Evolutionary conservation across 2,329 filamentous ascomycete genomes (phyloP), one percentile per base, ranked within the genome.

Genomic region (Diaporthe sp.): DNA sequence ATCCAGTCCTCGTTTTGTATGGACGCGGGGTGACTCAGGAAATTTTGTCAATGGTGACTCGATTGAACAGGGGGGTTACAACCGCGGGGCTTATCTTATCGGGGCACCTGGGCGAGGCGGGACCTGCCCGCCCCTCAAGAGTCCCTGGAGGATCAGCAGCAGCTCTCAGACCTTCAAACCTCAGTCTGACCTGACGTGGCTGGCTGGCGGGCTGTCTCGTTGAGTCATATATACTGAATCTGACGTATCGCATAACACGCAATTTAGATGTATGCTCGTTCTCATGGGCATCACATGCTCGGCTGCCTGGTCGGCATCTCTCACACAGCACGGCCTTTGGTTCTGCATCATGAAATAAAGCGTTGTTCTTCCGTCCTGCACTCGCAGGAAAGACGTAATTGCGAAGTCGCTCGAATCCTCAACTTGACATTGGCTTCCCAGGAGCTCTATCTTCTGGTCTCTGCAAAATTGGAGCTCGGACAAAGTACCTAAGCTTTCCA

Each of bases 21-120:
- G 19, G 13, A 55, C 70, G 70, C 70, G 70, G 70, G 70, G 70
- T 71, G 70, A 71, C 70, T 71, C 70, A 63, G 70, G 22, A 71
- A 71, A 63, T 71, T 71, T 68, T 68, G 63, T 53, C 44, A 32
- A 27, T 71, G 51, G 58, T 58, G 70, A 71, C 70, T 71, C 70
- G 25, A 61, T 63, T 39, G 44, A 63, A n/a, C 56, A 51, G 35
- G 55, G 55, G 70, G 32, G 5, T 27, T 17, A 15, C 47, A 37
- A 63, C 70, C 70, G 70, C 70, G 70, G 70, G 70, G 70, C 70
- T 71, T 71, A 71, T 71, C 70, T 71, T 71, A 71, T 71, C 70
- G 9, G 35, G 15, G 27, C 61, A 47, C 17, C 22, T 0, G 1
- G 37, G 35, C 22, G 39, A 63, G 25, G 37, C 27, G n/a, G 19